Conservation (phyloP, 768 basidiomycete species). For the Leccinum arenicola region DNA sequence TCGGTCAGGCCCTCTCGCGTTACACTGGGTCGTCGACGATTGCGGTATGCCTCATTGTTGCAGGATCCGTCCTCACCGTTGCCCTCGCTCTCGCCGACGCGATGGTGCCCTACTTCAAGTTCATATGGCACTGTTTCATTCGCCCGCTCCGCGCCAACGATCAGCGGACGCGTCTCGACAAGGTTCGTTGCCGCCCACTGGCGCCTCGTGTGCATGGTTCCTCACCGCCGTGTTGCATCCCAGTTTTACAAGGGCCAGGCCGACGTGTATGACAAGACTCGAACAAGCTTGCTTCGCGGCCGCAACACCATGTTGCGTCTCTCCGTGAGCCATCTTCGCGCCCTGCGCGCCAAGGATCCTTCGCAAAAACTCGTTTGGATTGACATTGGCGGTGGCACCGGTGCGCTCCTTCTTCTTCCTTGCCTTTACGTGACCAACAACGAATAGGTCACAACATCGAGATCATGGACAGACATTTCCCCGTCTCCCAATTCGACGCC, state of each 20-base stretch:
- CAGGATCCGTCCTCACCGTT: conserved; percentile 21
- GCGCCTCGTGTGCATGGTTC: neutral
- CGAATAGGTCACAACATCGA: conserved; percentile 57
- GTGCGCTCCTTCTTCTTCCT: conserved; percentile 23
- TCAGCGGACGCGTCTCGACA: conserved; percentile 44
- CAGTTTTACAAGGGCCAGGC: conserved; percentile 71
- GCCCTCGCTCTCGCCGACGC: conserved; percentile 20
- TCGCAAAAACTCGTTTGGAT: conserved; percentile 65
- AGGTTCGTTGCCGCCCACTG: conserved; percentile 27
- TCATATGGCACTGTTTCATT: conserved; percentile 49
- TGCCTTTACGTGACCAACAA: neutral
- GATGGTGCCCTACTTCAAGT: conserved; percentile 41
- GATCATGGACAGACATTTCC: conserved; percentile 61
- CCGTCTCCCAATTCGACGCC: conserved; percentile 58
- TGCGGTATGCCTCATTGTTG: conserved; percentile 27
- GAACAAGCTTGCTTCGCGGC: conserved; percentile 59
- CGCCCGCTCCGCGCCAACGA: conserved; percentile 39
- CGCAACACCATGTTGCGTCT: conserved; percentile 70
- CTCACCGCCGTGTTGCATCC: neutral
- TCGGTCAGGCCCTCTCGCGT: conserved; percentile 21
- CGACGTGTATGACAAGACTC: conserved; percentile 68
- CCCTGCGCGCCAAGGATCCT: conserved; percentile 39
- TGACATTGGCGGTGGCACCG: conserved; percentile 76
- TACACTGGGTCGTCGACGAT: conserved; percentile 31
- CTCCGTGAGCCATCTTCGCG: conserved; percentile 58